Evolutionary conservation across 805 yeast species (phyloP).

Genomic region (Ogataea corticis): DNA sequence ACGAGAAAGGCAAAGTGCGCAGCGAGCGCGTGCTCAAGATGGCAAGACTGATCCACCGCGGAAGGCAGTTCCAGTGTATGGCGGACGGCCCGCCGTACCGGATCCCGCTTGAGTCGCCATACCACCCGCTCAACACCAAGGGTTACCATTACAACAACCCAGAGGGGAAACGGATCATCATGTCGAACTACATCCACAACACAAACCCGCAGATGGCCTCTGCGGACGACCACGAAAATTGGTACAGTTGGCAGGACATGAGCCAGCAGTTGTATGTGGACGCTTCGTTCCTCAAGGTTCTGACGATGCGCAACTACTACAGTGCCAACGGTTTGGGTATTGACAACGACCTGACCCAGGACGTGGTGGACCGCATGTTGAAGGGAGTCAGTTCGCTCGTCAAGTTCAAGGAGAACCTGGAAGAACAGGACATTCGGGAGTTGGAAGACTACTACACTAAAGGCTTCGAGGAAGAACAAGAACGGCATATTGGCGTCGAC

Average conservation of each 20-base stretch:
- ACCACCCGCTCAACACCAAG: slow-evolving; percentile 31
- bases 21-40: slow-evolving; percentile 26
- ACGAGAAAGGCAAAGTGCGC: slow-evolving; percentile 22
- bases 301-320: slow-evolving; percentile 32
- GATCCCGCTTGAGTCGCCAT: slow-evolving; percentile 28
- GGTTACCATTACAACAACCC: slow-evolving; percentile 31
- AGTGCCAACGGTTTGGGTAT: slow-evolving; percentile 27
- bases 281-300: slow-evolving; percentile 39
- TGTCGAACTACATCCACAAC: slow-evolving; percentile 27
- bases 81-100: slow-evolving; percentile 33
- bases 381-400: slow-evolving; percentile 29
- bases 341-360: slow-evolving; percentile 28
- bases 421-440: slow-evolving; percentile 17
- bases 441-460: slow-evolving; percentile 21
- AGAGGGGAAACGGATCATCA: slow-evolving; percentile 20
- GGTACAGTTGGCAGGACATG: slow-evolving; percentile 39
- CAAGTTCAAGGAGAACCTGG: slow-evolving; percentile 19
- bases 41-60: slow-evolving; percentile 25
- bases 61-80: slow-evolving; percentile 30
- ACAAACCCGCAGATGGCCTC: slow-evolving; percentile 26
- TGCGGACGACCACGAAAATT: slow-evolving; percentile 27
- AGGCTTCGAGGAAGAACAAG: slow-evolving; percentile 3
- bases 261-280: slow-evolving; percentile 40
- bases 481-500: not conserved
- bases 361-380: slow-evolving; percentile 34